Evolutionary conservation across 352 stramenopile species (phyloP).

Genomic region (Phytophthora aleatoria): DNA sequence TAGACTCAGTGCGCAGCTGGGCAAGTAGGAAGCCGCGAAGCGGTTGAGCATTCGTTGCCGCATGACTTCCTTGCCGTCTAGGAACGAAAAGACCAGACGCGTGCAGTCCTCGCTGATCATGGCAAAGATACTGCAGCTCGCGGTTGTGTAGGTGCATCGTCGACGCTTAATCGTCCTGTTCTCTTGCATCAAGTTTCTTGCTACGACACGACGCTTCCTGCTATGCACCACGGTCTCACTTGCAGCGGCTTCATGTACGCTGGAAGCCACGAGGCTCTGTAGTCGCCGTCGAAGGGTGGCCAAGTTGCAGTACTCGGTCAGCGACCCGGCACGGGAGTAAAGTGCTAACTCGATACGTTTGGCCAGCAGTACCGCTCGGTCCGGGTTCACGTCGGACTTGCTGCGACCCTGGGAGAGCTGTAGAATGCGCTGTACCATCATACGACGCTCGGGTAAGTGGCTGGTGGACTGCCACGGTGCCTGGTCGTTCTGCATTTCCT

Average conservation of each 20-base stretch:
- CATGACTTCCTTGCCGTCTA: slow-evolving; percentile 66
- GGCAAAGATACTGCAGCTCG: slow-evolving; percentile 26
- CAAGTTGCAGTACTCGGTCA: slow-evolving; percentile 74
- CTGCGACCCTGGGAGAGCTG: slow-evolving; percentile 47
- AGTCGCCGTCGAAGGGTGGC: slow-evolving; percentile 71
- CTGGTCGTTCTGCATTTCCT: slow-evolving; percentile 14
- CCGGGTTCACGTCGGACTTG: slow-evolving; percentile 20
- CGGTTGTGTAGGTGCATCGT: slow-evolving; percentile 19
- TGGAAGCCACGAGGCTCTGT: slow-evolving; percentile 71
- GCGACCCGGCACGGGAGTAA: slow-evolving; percentile 67
- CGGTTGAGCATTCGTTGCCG: slow-evolving; percentile 52
- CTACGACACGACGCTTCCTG: slow-evolving; percentile 35
- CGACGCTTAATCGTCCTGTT: slow-evolving; percentile 42
- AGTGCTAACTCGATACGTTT: slow-evolving; percentile 80
- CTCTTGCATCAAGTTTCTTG: slow-evolving; percentile 25
- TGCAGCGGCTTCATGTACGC: slow-evolving; percentile 63
- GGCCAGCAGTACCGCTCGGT: slow-evolving; percentile 44
- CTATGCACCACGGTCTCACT: slow-evolving; percentile 20
- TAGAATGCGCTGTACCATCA: slow-evolving; percentile 78
- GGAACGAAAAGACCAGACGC: slow-evolving; percentile 59
- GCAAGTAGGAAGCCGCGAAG: slow-evolving; percentile 54
- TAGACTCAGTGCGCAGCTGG: slow-evolving; percentile 52
- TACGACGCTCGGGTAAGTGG: slow-evolving; percentile 64
- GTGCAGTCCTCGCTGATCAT: slow-evolving; percentile 56
- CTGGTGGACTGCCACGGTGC: slow-evolving; percentile 59